A percentile compares a stretch with the other conserved stretches of the same genome.
Evolutionary conservation across 371 early-diverging fungal genomes (phyloP).

Genomic region (Mortierella sp.): DNA sequence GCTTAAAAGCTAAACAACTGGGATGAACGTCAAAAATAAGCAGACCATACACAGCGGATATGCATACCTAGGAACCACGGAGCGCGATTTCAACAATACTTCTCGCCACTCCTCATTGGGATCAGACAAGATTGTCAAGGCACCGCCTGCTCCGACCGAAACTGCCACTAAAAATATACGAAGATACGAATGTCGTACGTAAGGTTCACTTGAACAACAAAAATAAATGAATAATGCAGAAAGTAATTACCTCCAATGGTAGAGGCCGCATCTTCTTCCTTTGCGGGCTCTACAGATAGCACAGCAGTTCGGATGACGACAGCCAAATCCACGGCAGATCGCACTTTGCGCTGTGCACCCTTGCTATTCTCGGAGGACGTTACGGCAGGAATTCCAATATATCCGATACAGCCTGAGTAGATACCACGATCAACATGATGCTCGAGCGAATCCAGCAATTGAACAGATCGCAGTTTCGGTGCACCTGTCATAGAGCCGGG

Average conservation of each 20-base stretch:
- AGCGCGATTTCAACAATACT: constrained; percentile 70
- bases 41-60: neutral
- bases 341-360: constrained; percentile 74
- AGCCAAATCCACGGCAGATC: constrained; percentile 39
- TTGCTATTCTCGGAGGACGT: constrained; percentile 2
- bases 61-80: constrained; percentile 72
- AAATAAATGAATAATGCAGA: neutral
- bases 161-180: constrained; percentile 53
- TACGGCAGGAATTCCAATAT: constrained; percentile 71
- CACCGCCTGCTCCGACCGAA: constrained; percentile 95
- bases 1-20: neutral
- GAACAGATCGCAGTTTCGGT: constrained; percentile 90
- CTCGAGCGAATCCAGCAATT: constrained; percentile 85
- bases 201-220: neutral
- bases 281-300: constrained; percentile 13
- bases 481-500: constrained; percentile 99
- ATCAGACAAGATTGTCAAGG: constrained; percentile 87
- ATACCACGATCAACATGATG: constrained; percentile 77
- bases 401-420: constrained; percentile 94
- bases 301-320: constrained; percentile 53
- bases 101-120: constrained; percentile 91
- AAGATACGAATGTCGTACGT: neutral
- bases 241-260: constrained; percentile 19
- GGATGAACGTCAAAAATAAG: neutral
- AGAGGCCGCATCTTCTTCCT: constrained; percentile 26